Base-by-base conservation (phyloP, 768 basidiomycete genomes). In the Pilatotrama ljubarskyi region DNA sequence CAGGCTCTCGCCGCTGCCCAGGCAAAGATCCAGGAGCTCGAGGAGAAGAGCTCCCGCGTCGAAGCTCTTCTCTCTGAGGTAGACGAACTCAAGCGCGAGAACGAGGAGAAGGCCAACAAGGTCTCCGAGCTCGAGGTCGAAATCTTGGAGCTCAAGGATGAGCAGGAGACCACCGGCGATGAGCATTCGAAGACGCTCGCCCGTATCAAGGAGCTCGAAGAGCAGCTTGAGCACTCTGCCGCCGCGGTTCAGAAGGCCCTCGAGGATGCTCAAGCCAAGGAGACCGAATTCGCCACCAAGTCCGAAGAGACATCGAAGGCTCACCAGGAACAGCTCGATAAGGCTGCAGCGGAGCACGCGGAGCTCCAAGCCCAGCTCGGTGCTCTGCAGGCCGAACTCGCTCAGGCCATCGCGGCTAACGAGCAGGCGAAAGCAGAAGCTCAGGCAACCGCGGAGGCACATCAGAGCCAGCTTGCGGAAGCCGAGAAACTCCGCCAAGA, bases 91-190 rank as follows among this genome's bases (percentile, higher is more conserved):
- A 84, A 82, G 70, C 70, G 69, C 13, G 87, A 90, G 72, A 87
- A 84, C 67, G 89, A 88, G 66, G 90, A 91, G 58, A 84, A 76
- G 41, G 82, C 85, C 9, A 77, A 75, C 68, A 91, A 86, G 72
- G 76, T 93, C 4, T 90, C 89, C 0, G 91, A 94, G 66, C 77
- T 92, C 24, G 92, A 94, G 75, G 75, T 94, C 50, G 90, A 93
- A 69, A 80, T 92, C 41, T 72, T 93, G 58, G 91, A 93, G 73
- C 68, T 87, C 60, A 90, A 81, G 71, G 91, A 94, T 69, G 77
- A 77, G 41, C 82, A 84, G 61, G 91, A 93, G 64, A 72, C 72
- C 18, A 75, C 80, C 6, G 85, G 88, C 66, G 90, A 91, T 55
- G 80, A 80, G 29, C 82, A 80, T 50, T 76, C 74, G 46, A 75